These are phyloP conservation scores for Pichia sp. DNA, from an alignment of 1,139 yeast genomes.

Conservation along the genomic window DNA sequence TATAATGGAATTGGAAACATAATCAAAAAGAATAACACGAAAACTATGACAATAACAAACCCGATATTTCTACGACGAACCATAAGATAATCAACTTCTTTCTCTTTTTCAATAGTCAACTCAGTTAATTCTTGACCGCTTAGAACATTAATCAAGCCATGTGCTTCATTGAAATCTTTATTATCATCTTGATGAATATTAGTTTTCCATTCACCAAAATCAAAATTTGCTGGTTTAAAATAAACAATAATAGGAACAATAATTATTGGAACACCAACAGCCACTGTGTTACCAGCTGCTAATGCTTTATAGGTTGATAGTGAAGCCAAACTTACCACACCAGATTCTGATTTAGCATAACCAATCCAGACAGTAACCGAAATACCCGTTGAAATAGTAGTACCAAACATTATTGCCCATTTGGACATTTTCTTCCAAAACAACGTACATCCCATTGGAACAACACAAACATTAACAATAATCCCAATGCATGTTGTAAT, in stretches of 20 bases:
- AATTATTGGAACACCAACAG: constrained; percentile 67
- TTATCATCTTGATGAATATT: constrained; percentile 59
- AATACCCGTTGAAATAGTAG: constrained; percentile 53
- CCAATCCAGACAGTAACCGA: constrained; percentile 66
- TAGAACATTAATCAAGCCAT: constrained; percentile 26
- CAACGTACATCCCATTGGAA: constrained; percentile 67
- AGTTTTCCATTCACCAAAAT: constrained; percentile 53
- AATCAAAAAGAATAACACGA: constrained; percentile 26
- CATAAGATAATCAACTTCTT: constrained; percentile 24
- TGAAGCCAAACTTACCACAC: constrained; percentile 50
- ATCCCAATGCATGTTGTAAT: constrained; percentile 83
- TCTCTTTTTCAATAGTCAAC: constrained; percentile 17
- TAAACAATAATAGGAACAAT: constrained; percentile 62
- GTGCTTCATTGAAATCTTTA: constrained; percentile 36
- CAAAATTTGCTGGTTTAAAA: constrained; percentile 66
- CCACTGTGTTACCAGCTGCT: constrained; percentile 49
- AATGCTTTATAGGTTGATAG: constrained; percentile 38
- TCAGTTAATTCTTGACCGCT: constrained; percentile 32
- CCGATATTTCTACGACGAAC: constrained; percentile 24
- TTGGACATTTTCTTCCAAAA: constrained; percentile 62
- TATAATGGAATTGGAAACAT: constrained; percentile 33
- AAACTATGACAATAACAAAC: constrained; percentile 21
- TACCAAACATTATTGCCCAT: constrained; percentile 53
- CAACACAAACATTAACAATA: constrained; percentile 77
- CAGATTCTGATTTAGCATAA: constrained; percentile 48